Conservation (phyloP, 352 stramenopile species). For the Phytophthora colocasiae region DNA sequence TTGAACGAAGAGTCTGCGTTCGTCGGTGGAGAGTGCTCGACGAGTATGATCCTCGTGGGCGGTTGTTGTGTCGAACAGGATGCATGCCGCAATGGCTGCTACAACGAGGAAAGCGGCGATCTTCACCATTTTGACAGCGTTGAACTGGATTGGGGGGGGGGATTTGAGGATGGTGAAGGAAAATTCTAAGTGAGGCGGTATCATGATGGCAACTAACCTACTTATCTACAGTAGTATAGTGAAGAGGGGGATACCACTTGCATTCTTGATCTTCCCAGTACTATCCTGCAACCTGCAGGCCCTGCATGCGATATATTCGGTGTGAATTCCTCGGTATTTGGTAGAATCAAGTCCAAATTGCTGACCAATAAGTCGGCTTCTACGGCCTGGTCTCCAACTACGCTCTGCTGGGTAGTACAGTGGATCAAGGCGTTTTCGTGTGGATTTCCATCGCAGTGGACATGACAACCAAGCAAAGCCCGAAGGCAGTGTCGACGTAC, state of each 20-base stretch:
- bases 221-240: too few species aligned
- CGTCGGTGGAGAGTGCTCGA: slow-evolving; percentile 8
- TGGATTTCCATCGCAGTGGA: slow-evolving; percentile 37
- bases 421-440: slow-evolving; percentile 16
- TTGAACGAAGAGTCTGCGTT: slow-evolving; percentile 19
- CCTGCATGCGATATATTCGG: too few species aligned
- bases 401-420: background rate
- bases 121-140: slow-evolving; percentile 14
- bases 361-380: too few species aligned
- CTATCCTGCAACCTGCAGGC: too few species aligned
- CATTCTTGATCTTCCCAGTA: too few species aligned
- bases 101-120: slow-evolving; percentile 4
- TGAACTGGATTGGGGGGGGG: background rate
- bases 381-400: slow-evolving; percentile 4
- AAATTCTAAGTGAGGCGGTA: background rate
- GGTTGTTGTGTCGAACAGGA: background rate
- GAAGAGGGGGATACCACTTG: too few species aligned
- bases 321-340: too few species aligned
- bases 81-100: slow-evolving; percentile 8
- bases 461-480: slow-evolving; percentile 16
- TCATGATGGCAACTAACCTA: too few species aligned
- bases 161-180: background rate
- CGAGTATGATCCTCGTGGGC: slow-evolving; percentile 11
- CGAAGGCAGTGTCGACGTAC: slow-evolving; percentile 11
- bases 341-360: too few species aligned